A percentile compares a stretch with the other conserved stretches of the same genome.
Evolutionary conservation across 805 yeast genomes (phyloP).

Genomic region (Komagataella ulmi): DNA sequence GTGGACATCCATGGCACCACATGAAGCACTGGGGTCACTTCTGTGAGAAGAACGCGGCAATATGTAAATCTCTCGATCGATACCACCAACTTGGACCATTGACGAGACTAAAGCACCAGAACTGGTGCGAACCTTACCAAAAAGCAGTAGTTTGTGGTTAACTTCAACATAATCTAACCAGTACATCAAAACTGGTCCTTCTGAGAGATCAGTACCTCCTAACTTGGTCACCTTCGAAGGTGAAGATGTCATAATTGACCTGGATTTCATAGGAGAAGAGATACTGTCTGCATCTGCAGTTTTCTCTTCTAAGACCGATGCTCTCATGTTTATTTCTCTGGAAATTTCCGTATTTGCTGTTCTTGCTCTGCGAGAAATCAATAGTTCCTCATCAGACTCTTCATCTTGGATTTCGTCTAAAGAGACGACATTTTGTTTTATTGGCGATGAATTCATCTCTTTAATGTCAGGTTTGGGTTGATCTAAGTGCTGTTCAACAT

Average conservation of each 20-base stretch:
- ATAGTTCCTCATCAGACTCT: constrained; percentile 46
- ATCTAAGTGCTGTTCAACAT: neutral
- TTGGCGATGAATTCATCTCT: constrained; percentile 2
- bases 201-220: constrained; percentile 25
- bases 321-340: constrained; percentile 25
- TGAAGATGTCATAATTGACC: constrained; percentile 8
- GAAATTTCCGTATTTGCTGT: constrained; percentile 26
- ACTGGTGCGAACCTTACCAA: constrained; percentile 62
- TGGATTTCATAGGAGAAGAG: constrained; percentile 8
- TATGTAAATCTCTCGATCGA: constrained; percentile 62
- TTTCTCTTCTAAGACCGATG: constrained; percentile 12
- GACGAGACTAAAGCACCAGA: constrained; percentile 55
- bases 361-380: constrained; percentile 38
- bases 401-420: constrained; percentile 15
- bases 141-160: constrained; percentile 52
- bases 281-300: constrained; percentile 6
- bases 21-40: constrained; percentile 18
- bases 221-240: constrained; percentile 13
- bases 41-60: constrained; percentile 43
- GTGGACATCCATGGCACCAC: constrained; percentile 53
- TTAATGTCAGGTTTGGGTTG: neutral
- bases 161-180: constrained; percentile 88
- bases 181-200: constrained; percentile 33
- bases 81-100: constrained; percentile 59
- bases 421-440: constrained; percentile 3